Conservation (phyloP, 306 rosid species). For the Cicer judaicum region DNA sequence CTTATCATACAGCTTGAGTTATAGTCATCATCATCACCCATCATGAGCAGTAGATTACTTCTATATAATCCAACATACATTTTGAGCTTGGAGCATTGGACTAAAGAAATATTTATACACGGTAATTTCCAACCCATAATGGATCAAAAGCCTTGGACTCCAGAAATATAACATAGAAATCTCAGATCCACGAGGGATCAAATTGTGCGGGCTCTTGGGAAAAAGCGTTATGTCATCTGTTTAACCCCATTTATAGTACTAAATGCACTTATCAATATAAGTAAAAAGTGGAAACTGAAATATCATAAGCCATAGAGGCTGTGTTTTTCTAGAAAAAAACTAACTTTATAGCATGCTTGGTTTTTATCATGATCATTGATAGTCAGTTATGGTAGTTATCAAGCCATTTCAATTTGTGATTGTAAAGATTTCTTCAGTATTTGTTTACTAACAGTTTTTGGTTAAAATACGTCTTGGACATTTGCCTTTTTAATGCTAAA, state of each 20-base stretch:
- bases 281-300: not conserved
- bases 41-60: not conserved
- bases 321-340: not conserved
- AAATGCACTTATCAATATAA: not conserved
- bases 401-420: conserved; percentile 8
- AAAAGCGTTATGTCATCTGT: too few species aligned
- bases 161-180: too few species aligned
- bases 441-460: too few species aligned
- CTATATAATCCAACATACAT: not conserved
- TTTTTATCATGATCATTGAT: not conserved
- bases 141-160: not conserved
- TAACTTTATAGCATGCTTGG: not conserved
- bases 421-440: not conserved
- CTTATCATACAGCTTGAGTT: not conserved
- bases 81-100: not conserved
- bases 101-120: not conserved
- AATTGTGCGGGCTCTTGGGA: too few species aligned
- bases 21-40: not conserved
- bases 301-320: not conserved
- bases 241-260: not conserved
- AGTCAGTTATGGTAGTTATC: not conserved
- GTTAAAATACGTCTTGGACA: too few species aligned
- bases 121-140: not conserved
- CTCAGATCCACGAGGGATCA: too few species aligned
- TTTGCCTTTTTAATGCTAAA: too few species aligned